Percentiles rank a stretch among this genome's conserved stretches.
Conservation (phyloP, 202 grass and related monocot genomes). For the Dendrocalamus latiflorus region DNA sequence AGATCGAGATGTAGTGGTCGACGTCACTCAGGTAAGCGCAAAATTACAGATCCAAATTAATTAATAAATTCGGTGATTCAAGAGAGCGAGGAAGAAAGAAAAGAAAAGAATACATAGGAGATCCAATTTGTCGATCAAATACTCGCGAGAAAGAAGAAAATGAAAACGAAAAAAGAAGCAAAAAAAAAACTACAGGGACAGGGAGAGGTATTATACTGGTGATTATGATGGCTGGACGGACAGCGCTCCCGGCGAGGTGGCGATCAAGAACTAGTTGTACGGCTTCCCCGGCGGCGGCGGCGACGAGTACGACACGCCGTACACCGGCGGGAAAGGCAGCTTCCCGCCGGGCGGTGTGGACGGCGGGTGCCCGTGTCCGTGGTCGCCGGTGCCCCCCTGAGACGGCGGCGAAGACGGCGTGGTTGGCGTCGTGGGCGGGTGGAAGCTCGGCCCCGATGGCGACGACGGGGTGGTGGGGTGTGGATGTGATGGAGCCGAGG, state of each 20-base stretch:
- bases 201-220: conserved; percentile 39
- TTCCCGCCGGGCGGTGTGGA: conserved; percentile 5
- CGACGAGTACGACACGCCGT: conserved; percentile 73
- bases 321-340: conserved; percentile 58
- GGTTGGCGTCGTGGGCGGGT: background rate
- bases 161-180: background rate
- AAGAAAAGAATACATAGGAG: conserved; percentile 15
- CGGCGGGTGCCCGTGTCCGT: conserved; percentile 9
- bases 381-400: background rate
- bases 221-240: background rate
- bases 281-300: conserved; percentile 77
- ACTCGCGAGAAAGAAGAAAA: conserved; percentile 4
- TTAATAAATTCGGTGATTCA: conserved; percentile 19
- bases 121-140: conserved; percentile 21
- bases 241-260: conserved; percentile 2
- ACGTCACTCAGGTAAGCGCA: background rate
- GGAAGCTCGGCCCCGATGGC: too few species aligned
- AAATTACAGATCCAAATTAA: conserved; percentile 17
- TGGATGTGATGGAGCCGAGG: too few species aligned
- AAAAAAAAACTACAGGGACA: conserved; percentile 15
- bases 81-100: background rate
- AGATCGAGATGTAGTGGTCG: background rate
- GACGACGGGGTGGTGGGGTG: too few species aligned
- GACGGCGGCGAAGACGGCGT: conserved; percentile 26
- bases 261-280: conserved; percentile 32